phyloP scores from a whole-genome alignment of 768 basidiomycete genomes.

The Hypholoma fasciculare region DNA sequence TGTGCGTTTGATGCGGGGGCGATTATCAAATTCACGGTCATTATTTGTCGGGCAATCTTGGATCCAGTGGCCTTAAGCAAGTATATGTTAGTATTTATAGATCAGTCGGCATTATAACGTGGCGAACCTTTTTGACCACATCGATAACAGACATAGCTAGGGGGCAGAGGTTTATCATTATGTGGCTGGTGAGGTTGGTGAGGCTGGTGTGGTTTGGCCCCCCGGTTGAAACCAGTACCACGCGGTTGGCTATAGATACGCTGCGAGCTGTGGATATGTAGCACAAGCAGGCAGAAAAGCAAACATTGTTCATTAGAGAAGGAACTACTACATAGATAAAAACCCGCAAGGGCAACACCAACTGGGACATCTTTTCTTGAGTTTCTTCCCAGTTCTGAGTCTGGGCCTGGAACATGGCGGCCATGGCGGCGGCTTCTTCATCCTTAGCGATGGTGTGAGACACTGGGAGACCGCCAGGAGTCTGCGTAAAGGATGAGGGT shows the following conservation, averaged over 20 bases:
- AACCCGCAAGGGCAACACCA: conserved; percentile 65
- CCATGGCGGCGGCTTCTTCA: conserved; percentile 94
- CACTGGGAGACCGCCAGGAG: conserved; percentile 28
- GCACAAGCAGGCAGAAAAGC: conserved; percentile 30
- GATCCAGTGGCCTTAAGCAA: conserved; percentile 90
- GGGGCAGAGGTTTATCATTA: conserved; percentile 79
- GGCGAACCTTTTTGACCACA: conserved; percentile 94
- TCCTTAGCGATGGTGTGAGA: conserved; percentile 48
- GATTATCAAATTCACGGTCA: conserved; percentile 91
- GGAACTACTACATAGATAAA: conserved; percentile 66
- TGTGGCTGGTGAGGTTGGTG: conserved; percentile 50
- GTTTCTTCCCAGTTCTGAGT: conserved; percentile 97
- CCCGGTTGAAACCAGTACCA: conserved; percentile 61
- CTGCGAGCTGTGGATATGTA: conserved; percentile 52
- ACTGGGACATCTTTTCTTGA: conserved; percentile 99
- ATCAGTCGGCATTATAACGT: neutral
- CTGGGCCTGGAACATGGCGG: conserved; percentile 97
- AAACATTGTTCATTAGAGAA: conserved; percentile 71
- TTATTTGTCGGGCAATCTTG: conserved; percentile 98
- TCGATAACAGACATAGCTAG: conserved; percentile 97
- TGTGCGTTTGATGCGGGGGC: conserved; percentile 94
- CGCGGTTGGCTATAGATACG: conserved; percentile 69
- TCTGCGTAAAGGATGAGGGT: conserved; percentile 16
- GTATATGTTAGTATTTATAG: conserved; percentile 13
- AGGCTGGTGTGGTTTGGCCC: conserved; percentile 56